Evolutionary conservation across 225 moss, liverwort and hornwort genomes (phyloP).

Genomic region (Climacium dendroides): DNA sequence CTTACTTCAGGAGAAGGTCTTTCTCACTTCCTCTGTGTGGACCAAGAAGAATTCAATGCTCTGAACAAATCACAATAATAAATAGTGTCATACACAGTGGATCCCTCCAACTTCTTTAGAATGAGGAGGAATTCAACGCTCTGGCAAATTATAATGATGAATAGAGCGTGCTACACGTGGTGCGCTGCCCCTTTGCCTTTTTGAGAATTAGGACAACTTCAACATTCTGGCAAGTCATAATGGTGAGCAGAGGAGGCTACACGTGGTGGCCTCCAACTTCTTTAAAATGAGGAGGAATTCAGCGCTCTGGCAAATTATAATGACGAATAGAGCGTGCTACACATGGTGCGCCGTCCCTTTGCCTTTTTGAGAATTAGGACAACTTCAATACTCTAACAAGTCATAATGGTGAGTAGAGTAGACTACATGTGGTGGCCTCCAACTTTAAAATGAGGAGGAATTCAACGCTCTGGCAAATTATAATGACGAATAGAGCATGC

Average conservation of each 20-base stretch:
- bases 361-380: neutral
- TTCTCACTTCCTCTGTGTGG: accelerated
- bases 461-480: neutral
- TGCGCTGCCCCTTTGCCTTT: neutral
- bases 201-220: neutral
- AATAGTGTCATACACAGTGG: too few species aligned
- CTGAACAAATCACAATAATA: accelerated
- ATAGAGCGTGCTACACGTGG: accelerated
- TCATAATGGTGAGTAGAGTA: too few species aligned
- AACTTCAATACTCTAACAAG: neutral
- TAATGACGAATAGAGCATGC: accelerated
- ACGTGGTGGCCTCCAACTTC: accelerated
- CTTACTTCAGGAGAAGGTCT: too few species aligned
- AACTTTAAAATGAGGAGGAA: accelerated
- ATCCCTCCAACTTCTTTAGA: neutral
- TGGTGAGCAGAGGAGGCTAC: accelerated
- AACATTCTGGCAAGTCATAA: neutral
- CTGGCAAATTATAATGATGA: neutral
- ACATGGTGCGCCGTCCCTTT: too few species aligned
- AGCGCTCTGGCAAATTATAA: too few species aligned
- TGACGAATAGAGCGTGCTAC: accelerated
- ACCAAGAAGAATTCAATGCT: neutral
- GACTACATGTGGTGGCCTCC: accelerated
- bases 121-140: neutral
- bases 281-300: neutral